phyloP scores from a whole-genome alignment of 148 eudicot species.

The Mesembryanthemum crystallinum region DNA sequence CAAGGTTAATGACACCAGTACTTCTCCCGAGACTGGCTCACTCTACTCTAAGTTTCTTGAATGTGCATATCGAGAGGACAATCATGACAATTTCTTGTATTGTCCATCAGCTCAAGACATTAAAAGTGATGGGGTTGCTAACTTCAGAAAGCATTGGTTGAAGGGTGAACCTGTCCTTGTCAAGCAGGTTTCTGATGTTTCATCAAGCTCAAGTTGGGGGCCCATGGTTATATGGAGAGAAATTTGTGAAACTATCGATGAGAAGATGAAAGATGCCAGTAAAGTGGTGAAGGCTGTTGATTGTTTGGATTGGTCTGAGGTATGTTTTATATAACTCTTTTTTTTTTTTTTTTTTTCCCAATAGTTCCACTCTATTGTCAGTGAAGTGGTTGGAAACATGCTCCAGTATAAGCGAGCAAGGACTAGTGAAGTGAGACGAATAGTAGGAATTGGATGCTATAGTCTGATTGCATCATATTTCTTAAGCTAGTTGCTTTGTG shows the following conservation, averaged over 20 bases:
- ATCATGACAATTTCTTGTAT: conserved; percentile 61
- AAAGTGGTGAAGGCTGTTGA: conserved; percentile 81
- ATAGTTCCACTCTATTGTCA: not conserved
- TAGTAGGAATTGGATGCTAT: not conserved
- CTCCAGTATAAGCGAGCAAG: too few species aligned
- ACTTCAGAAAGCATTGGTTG: conserved; percentile 72
- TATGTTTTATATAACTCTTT: conserved; percentile 23
- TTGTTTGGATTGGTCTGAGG: conserved; percentile 82
- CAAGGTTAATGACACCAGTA: conserved; percentile 37
- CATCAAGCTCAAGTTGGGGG: conserved; percentile 72
- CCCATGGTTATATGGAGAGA: conserved; percentile 83
- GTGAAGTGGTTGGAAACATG: not conserved
- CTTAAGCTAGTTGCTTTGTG: not conserved
- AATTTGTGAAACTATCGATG: conserved; percentile 64
- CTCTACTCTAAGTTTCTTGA: conserved; percentile 35
- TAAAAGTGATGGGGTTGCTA: conserved; percentile 61
- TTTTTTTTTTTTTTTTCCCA: too few species aligned
- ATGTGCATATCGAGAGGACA: conserved; percentile 51
- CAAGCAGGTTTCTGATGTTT: conserved; percentile 61
- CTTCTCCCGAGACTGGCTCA: conserved; percentile 26
- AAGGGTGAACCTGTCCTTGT: conserved; percentile 79
- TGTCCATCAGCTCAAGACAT: conserved; percentile 60
- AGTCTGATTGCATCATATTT: not conserved
- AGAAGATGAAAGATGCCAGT: conserved; percentile 58
- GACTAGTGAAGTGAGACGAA: too few species aligned